Evolutionary conservation across 2,329 filamentous ascomycete genomes (phyloP).

Genomic region (Fusarium sp.): DNA sequence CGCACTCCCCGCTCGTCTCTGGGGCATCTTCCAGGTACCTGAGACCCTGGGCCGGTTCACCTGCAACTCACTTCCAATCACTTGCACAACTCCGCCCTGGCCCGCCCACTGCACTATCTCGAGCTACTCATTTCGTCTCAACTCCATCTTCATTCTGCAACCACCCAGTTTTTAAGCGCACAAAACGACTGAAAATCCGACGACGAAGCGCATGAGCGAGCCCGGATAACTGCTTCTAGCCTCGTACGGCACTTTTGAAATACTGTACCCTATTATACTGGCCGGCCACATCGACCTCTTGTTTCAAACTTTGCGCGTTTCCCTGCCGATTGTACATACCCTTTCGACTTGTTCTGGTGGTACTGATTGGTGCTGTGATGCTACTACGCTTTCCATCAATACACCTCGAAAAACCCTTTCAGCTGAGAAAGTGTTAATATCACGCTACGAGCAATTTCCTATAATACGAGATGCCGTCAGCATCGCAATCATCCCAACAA

Average conservation of each 20-base stretch:
- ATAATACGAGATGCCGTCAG: constrained; percentile 49
- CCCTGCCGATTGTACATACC: constrained; percentile 9
- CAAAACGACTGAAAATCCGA: constrained; percentile 35
- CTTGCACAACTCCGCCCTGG: constrained; percentile 34
- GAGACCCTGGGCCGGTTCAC: constrained; percentile 18
- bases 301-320: constrained; percentile 8
- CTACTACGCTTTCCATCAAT: constrained; percentile 7
- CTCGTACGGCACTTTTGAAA: constrained; percentile 26
- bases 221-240: constrained; percentile 22
- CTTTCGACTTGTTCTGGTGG: constrained; percentile 11
- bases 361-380: constrained; percentile 27
- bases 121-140: constrained; percentile 44
- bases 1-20: constrained; percentile 23
- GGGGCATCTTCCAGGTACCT: constrained; percentile 33
- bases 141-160: constrained; percentile 43
- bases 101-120: constrained; percentile 36
- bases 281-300: not conserved
- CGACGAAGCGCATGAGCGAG: constrained; percentile 38
- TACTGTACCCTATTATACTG: not conserved
- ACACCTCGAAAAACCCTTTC: not conserved
- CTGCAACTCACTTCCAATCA: constrained; percentile 25
- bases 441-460: not conserved
- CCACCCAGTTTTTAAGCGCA: constrained; percentile 42
- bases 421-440: not conserved
- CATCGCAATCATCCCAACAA: constrained; percentile 64